Conservation (phyloP, 2,329 filamentous ascomycete species). For the Paraphoma sp. region DNA sequence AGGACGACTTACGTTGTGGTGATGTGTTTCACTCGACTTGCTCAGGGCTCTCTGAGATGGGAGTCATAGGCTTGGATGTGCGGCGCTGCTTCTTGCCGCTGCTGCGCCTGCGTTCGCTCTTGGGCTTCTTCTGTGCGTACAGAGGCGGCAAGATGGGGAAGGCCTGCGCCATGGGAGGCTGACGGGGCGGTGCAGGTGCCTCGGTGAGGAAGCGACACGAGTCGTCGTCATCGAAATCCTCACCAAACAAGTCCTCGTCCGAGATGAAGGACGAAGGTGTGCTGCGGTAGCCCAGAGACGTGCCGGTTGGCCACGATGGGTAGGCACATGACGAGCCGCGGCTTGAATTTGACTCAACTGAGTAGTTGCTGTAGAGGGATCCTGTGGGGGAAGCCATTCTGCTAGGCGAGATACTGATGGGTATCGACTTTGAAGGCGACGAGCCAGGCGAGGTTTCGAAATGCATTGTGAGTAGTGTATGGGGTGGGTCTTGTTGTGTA, state of each 20-base stretch:
- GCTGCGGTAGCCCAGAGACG: conserved; percentile 45
- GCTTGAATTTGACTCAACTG: conserved; percentile 33
- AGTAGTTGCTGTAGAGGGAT: conserved; percentile 47
- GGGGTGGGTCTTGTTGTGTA: conserved; percentile 34
- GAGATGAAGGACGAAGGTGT: conserved; percentile 50
- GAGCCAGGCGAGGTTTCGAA: conserved; percentile 46
- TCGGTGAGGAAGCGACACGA: conserved; percentile 44
- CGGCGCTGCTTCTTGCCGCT: conserved; percentile 49
- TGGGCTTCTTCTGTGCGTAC: conserved; percentile 49
- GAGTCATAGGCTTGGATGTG: conserved; percentile 51
- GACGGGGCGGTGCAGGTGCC: conserved; percentile 49
- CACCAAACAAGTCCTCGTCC: conserved; percentile 50
- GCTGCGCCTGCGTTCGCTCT: conserved; percentile 49
- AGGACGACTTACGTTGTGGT: conserved; percentile 9
- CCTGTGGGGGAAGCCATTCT: conserved; percentile 45
- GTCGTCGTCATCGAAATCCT: conserved; percentile 44
- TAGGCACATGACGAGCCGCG: conserved; percentile 48
- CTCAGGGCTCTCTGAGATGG: conserved; percentile 50
- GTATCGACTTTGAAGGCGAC: conserved; percentile 48
- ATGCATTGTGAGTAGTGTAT: conserved; percentile 36
- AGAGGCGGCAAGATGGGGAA: conserved; percentile 48
- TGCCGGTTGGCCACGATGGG: conserved; percentile 49
- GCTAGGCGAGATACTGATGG: conserved; percentile 43
- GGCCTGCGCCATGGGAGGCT: conserved; percentile 43
- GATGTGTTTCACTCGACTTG: conserved; percentile 42